Percentiles rank a stretch among this genome's conserved stretches.
phyloP scores from a whole-genome alignment of 208 protist species.

The Zelonia costaricensis region DNA sequence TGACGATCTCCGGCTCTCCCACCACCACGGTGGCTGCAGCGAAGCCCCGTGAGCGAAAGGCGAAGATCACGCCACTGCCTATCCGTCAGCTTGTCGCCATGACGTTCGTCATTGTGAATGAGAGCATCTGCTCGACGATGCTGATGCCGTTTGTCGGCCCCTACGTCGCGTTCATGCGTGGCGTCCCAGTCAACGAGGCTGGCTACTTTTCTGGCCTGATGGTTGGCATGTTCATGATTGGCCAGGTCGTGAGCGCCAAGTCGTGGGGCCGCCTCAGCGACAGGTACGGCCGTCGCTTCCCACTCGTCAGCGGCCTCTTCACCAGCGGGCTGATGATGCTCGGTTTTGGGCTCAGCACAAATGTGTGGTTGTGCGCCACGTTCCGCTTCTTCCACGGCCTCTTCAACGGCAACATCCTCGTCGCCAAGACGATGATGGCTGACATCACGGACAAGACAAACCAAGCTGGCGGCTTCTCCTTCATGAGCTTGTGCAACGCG shows the following conservation, averaged over 20 bases:
- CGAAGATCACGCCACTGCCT: conserved; percentile 49
- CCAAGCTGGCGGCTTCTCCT: conserved; percentile 91
- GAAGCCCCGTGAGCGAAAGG: conserved; percentile 6
- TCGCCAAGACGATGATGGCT: conserved; percentile 71
- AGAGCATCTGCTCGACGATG: conserved; percentile 63
- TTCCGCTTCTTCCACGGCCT: conserved; percentile 73
- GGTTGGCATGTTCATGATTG: conserved; percentile 56
- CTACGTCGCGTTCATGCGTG: conserved; percentile 48
- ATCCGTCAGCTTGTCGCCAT: conserved; percentile 56
- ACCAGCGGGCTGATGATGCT: conserved; percentile 68
- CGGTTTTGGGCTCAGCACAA: conserved; percentile 61
- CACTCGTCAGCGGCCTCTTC: conserved; percentile 59
- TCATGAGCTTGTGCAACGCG: conserved; percentile 92
- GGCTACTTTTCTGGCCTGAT: conserved; percentile 61
- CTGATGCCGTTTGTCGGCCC: conserved; percentile 60
- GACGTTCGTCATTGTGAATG: conserved; percentile 61
- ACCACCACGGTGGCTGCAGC: neutral
- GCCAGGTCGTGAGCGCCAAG: conserved; percentile 50
- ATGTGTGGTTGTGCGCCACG: conserved; percentile 43
- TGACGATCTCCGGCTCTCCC: neutral
- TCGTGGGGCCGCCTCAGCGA: conserved; percentile 72
- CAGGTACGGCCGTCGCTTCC: conserved; percentile 52
- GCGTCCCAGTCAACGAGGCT: conserved; percentile 36
- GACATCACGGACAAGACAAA: conserved; percentile 76
- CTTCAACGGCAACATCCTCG: conserved; percentile 67